Evolutionary conservation across 2,329 filamentous ascomycete species (phyloP).

Genomic region (Truncatella angustata): DNA sequence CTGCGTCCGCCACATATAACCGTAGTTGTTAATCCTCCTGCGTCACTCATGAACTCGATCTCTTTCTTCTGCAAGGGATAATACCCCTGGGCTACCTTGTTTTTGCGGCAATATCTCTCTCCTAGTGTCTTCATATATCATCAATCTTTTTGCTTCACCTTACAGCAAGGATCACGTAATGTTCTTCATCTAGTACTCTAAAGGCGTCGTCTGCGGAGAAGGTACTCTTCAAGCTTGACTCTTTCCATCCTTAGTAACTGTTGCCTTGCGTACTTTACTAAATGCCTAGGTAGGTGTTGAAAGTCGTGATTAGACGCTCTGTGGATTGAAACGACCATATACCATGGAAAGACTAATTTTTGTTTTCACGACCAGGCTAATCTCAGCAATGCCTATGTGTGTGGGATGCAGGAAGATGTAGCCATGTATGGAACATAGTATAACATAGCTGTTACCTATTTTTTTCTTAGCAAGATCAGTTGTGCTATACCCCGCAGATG

Average conservation of each 20-base stretch:
- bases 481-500: constrained; percentile 20
- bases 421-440: constrained; percentile 16
- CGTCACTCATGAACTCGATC: not conserved
- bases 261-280: constrained; percentile 25
- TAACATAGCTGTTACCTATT: constrained; percentile 16
- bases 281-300: too few relatives aligned
- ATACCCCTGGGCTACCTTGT: not conserved
- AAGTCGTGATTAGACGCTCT: too few relatives aligned
- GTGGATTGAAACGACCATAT: too few relatives aligned
- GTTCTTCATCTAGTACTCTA: constrained; percentile 28
- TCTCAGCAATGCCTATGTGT: constrained; percentile 23
- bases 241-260: constrained; percentile 28
- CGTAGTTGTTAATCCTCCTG: too few relatives aligned
- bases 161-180: constrained; percentile 21
- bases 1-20: too few relatives aligned
- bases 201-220: constrained; percentile 19
- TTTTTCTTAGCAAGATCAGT: constrained; percentile 16
- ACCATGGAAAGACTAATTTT: too few relatives aligned
- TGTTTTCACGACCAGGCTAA: constrained; percentile 25
- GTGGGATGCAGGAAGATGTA: constrained; percentile 24
- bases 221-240: constrained; percentile 29
- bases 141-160: constrained; percentile 26
- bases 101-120: constrained; percentile 9
- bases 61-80: not conserved
- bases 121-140: constrained; percentile 16